Conservation (phyloP, 371 early-diverging fungal genomes). For the Mortierella polycephala region DNA sequence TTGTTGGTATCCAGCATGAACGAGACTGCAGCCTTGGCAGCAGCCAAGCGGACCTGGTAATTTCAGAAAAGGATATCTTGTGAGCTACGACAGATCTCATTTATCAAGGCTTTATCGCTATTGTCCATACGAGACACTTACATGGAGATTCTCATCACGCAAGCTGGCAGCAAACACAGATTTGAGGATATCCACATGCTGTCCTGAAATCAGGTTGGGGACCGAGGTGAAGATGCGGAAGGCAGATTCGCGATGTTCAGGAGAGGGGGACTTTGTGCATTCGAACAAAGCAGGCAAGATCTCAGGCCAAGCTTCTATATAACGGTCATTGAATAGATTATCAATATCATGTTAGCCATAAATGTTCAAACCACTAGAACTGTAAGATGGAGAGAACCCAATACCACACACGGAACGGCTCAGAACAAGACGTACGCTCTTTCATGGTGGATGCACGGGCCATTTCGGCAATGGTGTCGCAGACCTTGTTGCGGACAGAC, state of each 20-base stretch:
- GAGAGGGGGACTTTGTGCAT: conserved; percentile 78
- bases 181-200: conserved; percentile 75
- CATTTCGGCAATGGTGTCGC: conserved; percentile 92
- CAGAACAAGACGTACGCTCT: conserved; percentile 62
- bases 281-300: conserved; percentile 83
- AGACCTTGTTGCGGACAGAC: conserved; percentile 86
- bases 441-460: conserved; percentile 74
- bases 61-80: background rate
- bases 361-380: background rate
- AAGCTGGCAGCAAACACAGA: conserved; percentile 78
- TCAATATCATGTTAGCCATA: background rate
- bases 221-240: conserved; percentile 89
- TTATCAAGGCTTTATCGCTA: too few species aligned
- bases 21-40: conserved; percentile 86
- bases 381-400: background rate
- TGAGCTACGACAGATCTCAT: too few species aligned
- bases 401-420: background rate
- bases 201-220: conserved; percentile 78
- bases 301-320: conserved; percentile 78
- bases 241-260: conserved; percentile 86
- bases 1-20: conserved; percentile 80
- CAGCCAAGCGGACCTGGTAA: conserved; percentile 82
- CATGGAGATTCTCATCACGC: conserved; percentile 64
- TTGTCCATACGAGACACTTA: conserved; percentile 3
- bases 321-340: conserved; percentile 1